Evolutionary conservation across 257 asterid species (phyloP), one percentile per base, ranked within the genome.

Genomic region (Scutellaria minor): DNA sequence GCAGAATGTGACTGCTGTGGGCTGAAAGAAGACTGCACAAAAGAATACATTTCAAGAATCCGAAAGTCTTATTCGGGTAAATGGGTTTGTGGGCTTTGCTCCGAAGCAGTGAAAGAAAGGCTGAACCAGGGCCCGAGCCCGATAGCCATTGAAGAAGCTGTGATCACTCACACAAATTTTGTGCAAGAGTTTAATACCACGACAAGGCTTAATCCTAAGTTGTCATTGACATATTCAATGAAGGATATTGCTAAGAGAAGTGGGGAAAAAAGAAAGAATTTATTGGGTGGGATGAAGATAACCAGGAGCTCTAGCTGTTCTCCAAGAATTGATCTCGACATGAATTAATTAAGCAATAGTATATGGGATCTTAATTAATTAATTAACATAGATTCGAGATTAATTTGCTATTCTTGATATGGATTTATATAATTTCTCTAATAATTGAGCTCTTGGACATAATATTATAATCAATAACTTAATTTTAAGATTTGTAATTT

Each of bases 11-110:
- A 83, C 4, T 87, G 93, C 35, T 87, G 93, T 57, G 88, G 90
- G 18, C 82, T 83, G 53, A 78, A 63, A 39, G 90, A 87, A 65
- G 93, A 81, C 7, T 85, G 84, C 79, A 81, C 90, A 2, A 72
- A 52, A 48, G 77, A 64, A 0, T 87, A 87, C 70, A 62, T 85
- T 24, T 10, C 58, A 2, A 73, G 79, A 12, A 77, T 74, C 58
- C 81, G 80, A n/a, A 62, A 61, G 6, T 79, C 75, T 18, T 73
- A 41, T 74, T 87, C 85, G 51, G 93, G 86, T 24, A 78, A 58
- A 73, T 85, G 88, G 90, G 77, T 85, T 8, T 87, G 93, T 57
- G 93, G 93, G 74, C 87, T 87, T 14, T 83, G 93, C 72, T 81
- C 83, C 2, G 88, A 87, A 48, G 93, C 83, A 18, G 87, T 87